Percentiles rank a stretch among this genome's conserved stretches.
Conservation (phyloP, 495 filamentous ascomycete genomes). For the Bacidia gigantensis region DNA sequence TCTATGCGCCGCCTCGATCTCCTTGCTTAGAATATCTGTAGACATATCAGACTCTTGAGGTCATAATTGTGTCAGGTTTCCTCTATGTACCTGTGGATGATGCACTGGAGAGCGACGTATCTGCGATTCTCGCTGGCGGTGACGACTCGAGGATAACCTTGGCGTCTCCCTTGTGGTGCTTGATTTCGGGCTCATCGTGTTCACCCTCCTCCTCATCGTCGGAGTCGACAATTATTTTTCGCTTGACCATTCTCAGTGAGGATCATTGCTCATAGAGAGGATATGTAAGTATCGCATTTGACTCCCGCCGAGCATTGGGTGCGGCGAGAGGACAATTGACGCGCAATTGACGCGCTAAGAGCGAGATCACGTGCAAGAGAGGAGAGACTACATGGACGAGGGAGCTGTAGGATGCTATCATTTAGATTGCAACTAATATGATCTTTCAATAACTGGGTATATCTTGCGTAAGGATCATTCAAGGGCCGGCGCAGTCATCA, state of each 20-base stretch:
- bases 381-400: no score
- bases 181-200: constrained; percentile 16
- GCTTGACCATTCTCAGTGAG: constrained; percentile 12
- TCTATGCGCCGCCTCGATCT: constrained; percentile 14
- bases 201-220: constrained; percentile 35
- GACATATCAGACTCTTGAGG: no score
- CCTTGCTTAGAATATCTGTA: constrained; percentile 15
- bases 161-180: neutral
- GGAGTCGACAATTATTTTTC: constrained; percentile 37
- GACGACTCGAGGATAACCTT: neutral
- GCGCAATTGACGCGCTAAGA: neutral
- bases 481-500: constrained; percentile 45
- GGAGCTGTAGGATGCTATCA: no score
- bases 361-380: neutral
- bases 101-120: constrained; percentile 9
- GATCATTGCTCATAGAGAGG: no score
- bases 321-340: neutral
- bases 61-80: no score
- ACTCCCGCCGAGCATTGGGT: no score
- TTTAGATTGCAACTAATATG: no score
- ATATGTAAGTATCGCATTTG: no score
- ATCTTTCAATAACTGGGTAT: neutral
- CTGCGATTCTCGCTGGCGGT: neutral
- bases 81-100: constrained; percentile 13
- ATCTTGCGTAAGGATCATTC: constrained; percentile 7